Percentiles rank a stretch among this genome's conserved stretches.
These are phyloP conservation scores for Fusarium bulbicola DNA, from an alignment of 2,329 filamentous ascomycete genomes.

Conservation along the genomic window DNA sequence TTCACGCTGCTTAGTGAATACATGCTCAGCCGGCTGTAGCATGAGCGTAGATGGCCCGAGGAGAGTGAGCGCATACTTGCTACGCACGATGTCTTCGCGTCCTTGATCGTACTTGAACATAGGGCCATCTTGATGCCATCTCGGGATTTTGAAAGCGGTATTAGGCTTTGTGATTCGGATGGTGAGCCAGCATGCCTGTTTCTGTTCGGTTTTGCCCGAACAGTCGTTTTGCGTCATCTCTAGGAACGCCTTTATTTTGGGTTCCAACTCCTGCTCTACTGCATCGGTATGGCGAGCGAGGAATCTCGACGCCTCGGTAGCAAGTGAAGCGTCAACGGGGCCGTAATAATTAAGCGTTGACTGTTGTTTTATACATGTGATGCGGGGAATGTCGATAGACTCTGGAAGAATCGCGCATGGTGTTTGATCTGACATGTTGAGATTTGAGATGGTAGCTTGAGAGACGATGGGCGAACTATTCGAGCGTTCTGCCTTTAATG, in stretches of 20 bases:
- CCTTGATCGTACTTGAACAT: not conserved
- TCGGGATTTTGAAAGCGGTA: not conserved
- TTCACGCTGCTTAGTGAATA: not conserved
- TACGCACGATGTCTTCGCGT: not conserved
- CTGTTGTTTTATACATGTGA: not conserved
- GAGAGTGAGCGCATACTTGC: not conserved
- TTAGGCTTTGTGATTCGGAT: not conserved
- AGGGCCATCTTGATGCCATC: not conserved
- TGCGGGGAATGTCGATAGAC: not conserved
- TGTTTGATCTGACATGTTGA: not conserved
- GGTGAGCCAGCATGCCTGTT: not conserved
- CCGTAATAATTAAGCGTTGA: not conserved
- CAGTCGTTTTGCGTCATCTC: not conserved
- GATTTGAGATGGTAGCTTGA: accelerated
- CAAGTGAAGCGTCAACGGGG: accelerated
- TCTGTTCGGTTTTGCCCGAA: not conserved
- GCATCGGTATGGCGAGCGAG: not conserved
- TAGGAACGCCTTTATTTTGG: not conserved
- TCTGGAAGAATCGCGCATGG: not conserved
- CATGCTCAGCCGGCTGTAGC: not conserved
- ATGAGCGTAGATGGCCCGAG: conserved; percentile 1
- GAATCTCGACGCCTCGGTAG: not conserved
- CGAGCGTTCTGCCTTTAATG: accelerated
- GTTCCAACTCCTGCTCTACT: not conserved
- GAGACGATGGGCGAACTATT: accelerated